phyloP scores from a whole-genome alignment of 768 basidiomycete genomes.

The Clathrus columnatus region DNA sequence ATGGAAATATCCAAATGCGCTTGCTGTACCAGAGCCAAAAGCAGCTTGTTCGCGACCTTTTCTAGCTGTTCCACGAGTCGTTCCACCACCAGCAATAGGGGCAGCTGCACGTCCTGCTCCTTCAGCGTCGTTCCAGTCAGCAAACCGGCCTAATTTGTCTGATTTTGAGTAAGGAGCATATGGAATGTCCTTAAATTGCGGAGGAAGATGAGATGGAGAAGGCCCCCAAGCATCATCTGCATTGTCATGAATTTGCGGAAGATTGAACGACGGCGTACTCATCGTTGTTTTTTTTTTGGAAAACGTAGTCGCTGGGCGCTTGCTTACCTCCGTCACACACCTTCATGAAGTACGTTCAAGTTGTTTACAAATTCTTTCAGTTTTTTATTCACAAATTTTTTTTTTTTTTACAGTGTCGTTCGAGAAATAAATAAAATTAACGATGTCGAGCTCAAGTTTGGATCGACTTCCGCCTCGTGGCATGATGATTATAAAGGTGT shows the following conservation, averaged over 20 bases:
- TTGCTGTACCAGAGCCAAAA: constrained; percentile 84
- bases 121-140: constrained; percentile 89
- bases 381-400: constrained; percentile 2
- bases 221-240: constrained; percentile 91
- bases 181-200: constrained; percentile 94
- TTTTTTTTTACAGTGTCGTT: constrained; percentile 54
- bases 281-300: constrained; percentile 1
- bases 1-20: constrained; percentile 94
- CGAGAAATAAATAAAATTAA: constrained; percentile 93
- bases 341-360: constrained; percentile 59
- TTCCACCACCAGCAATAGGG: constrained; percentile 30
- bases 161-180: constrained; percentile 98
- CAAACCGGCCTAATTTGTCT: constrained; percentile 95
- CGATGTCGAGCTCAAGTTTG: constrained; percentile 77
- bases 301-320: no score
- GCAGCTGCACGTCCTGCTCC: constrained; percentile 36
- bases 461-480: constrained; percentile 69
- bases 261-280: constrained; percentile 55
- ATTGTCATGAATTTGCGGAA: constrained; percentile 86
- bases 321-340: background rate
- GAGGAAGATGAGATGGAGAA: constrained; percentile 73
- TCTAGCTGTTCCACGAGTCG: constrained; percentile 35
- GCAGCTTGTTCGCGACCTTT: constrained; percentile 69
- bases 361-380: no score
- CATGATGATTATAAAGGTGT: constrained; percentile 90